Evolutionary conservation across 2,329 filamentous ascomycete species (phyloP).

Genomic region (Xylariomycetidae sp.): DNA sequence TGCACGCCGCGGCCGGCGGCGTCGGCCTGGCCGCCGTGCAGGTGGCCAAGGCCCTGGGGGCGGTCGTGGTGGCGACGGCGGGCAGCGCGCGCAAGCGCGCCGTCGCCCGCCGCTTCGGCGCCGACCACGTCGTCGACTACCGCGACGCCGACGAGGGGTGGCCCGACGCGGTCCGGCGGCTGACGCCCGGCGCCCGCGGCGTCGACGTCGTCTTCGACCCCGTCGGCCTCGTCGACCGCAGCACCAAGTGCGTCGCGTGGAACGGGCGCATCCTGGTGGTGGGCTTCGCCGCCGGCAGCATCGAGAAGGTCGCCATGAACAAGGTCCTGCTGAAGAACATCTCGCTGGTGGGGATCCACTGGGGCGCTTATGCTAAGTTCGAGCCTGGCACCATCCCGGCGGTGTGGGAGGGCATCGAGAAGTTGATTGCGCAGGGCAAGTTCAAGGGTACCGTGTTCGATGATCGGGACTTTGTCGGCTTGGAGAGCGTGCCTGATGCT

Average conservation of each 20-base stretch:
- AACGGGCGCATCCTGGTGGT: conserved; percentile 84
- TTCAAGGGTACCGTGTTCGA: conserved; percentile 77
- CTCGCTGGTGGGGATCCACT: conserved; percentile 80
- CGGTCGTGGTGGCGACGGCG: conserved; percentile 88
- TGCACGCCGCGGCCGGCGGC: conserved; percentile 88
- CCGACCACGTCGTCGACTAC: conserved; percentile 80
- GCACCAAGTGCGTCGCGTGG: conserved; percentile 89
- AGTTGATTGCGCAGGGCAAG: conserved; percentile 70
- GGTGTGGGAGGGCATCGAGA: conserved; percentile 80
- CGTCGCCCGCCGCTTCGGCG: conserved; percentile 73
- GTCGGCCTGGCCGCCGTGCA: conserved; percentile 90
- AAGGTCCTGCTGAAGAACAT: conserved; percentile 93
- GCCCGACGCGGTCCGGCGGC: conserved; percentile 64
- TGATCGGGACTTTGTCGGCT: conserved; percentile 73
- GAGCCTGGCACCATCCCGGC: conserved; percentile 63
- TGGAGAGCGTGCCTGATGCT: conserved; percentile 73
- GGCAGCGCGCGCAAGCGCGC: conserved; percentile 74
- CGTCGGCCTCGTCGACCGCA: conserved; percentile 81
- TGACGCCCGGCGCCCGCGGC: conserved; percentile 65
- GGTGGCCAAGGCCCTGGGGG: conserved; percentile 86
- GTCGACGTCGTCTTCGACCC: conserved; percentile 96
- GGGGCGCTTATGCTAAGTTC: conserved; percentile 74
- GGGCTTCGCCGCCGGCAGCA: conserved; percentile 78
- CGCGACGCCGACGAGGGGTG: conserved; percentile 54
- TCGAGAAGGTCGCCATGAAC: conserved; percentile 91